phyloP scores from a whole-genome alignment of 2,329 filamentous ascomycete species.

The Trichophyton verrucosum region DNA sequence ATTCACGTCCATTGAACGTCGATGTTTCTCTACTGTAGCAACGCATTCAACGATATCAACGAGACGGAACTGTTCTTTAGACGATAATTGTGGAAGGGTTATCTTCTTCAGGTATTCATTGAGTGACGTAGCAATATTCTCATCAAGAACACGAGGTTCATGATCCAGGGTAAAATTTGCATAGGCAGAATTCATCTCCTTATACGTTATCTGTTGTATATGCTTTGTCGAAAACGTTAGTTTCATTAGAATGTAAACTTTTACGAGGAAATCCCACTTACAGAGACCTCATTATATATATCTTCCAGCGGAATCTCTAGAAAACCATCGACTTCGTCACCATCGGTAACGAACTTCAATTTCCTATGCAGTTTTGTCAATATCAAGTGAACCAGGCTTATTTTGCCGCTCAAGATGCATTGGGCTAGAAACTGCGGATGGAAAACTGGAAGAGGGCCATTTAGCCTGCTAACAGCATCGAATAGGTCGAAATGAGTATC shows the following conservation, averaged over 20 bases:
- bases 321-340: constrained; percentile 67
- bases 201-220: constrained; percentile 32
- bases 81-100: constrained; percentile 66
- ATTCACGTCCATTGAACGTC: constrained; percentile 81
- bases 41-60: constrained; percentile 76
- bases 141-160: constrained; percentile 54
- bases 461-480: constrained; percentile 68
- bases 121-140: constrained; percentile 56
- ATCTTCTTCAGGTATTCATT: constrained; percentile 65
- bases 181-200: constrained; percentile 41
- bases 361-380: constrained; percentile 60
- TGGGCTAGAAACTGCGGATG: constrained; percentile 86
- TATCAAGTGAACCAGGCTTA: constrained; percentile 56
- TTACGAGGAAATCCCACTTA: constrained; percentile 19
- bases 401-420: constrained; percentile 71
- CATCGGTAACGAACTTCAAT: constrained; percentile 71
- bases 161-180: constrained; percentile 40
- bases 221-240: constrained; percentile 12
- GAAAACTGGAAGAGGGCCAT: constrained; percentile 77
- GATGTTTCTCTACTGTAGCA: constrained; percentile 71
- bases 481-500: constrained; percentile 57
- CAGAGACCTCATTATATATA: constrained; percentile 37
- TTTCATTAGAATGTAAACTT: neutral
- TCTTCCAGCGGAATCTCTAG: constrained; percentile 46
- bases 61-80: constrained; percentile 74